Base-by-base conservation (phyloP, 176 grass and related monocot genomes). In the Pontederia paniculata region DNA sequence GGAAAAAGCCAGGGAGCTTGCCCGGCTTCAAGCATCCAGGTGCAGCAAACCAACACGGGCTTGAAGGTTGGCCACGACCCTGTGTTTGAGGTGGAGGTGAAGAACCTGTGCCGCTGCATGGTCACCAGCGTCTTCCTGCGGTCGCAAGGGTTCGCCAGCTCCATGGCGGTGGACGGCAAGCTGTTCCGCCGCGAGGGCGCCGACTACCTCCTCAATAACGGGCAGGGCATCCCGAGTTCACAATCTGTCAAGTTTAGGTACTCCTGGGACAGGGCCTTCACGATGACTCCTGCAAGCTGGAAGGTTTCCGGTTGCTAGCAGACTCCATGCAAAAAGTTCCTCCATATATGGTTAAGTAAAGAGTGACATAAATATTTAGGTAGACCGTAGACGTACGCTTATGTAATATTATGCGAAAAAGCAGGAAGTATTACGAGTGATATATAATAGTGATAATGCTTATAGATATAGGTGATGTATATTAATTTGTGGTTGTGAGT, bases 181-280 rank as follows among this genome's bases (percentile, higher is more conserved):
- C 31, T 82, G 22, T 88, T 88, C 55, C 76, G 79, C 2, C 75
- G 53, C 1, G 69, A 78, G 7, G 55, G 66, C 12, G 17, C 17
- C 49, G 53, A 54, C 23, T 88, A 83, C 73, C 67, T 83, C 21
- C 45, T 88, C 28, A 74, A 67, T 31, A 62, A 82, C 31, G 79
- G 84, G 20, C 28, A 74, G 12, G 55, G 71, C 9, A 76, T 88
- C 17, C 23, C 65, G 50, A 16, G 52, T 46, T 48, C 0, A 4
- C 48, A 57, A 1, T 17, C 70, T 0, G 65, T 86, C 9, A 67
- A 57, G 19, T 88, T 88, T 46, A 64, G 62, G 41, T 88, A 83
- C 74, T 62, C 75, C 12, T 88, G 84, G 84, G 84, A 88, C 60
- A 73, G 80, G 17, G 75, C 71, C 16, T 88, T 82, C 79, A 77